Base-by-base conservation (phyloP, 768 basidiomycete genomes). In the Multifurca ochricompacta region DNA sequence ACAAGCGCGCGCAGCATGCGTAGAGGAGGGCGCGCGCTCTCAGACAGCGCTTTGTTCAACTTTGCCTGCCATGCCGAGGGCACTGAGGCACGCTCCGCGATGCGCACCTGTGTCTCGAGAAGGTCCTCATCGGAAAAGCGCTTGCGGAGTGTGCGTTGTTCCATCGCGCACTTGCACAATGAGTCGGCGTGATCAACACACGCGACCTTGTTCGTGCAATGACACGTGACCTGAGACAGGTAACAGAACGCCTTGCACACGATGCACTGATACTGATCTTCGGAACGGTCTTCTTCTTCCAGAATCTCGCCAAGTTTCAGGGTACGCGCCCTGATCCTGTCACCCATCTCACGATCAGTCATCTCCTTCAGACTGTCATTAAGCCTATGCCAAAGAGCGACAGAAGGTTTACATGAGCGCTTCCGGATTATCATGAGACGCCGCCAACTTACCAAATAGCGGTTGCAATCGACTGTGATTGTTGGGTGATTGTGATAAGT, bases 181-280 rank as follows among this genome's bases (percentile, higher is more conserved):
- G 83, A 73, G 32, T 85, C 75, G 28, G 77, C 77, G 70, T 98
- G 95, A 53, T 94, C 87, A 45, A 88, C 79, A 67, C 96, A 99
- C 11, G 84, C 81, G 31, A 95, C 82, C 59, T 82, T 79, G 48
- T 70, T 79, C 39, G 84, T 84, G 75, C 91, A 93, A 30, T 73
- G 71, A 67, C 91, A 93, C 53, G 80, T 83, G 65, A 97, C 75
- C 65, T 96, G 94, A 1, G 96, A 93, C 37, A 99, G 81, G 68
- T 96, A 98, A 70, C 88, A 93, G 70, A 95, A 97, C 4, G 77
- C 80, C 67, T 96, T 94, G 85, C 96, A 98, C 59, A 87, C 71
- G 46, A 76, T 72, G 76, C 96, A 99, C 68, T 97, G 96, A 68
- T 94, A 95, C 66, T 96, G 91, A 49, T 97, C 94, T 67, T 97